phyloP scores from a whole-genome alignment of 2,329 filamentous ascomycete species.

The Fusarium incarnatum region DNA sequence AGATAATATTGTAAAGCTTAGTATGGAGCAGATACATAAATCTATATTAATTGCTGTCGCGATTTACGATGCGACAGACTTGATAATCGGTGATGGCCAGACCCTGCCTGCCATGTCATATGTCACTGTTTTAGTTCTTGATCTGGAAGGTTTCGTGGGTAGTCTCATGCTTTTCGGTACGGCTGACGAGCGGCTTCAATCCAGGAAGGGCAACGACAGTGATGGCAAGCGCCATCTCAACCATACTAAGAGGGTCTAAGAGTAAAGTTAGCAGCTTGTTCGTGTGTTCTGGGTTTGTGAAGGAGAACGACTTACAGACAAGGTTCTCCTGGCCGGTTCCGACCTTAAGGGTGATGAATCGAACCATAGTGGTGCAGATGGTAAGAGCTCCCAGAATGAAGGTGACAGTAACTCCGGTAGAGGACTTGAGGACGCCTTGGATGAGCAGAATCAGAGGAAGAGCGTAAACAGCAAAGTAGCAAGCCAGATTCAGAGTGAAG shows the following conservation, averaged over 20 bases:
- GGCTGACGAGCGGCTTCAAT: conserved; percentile 32
- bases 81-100: not conserved
- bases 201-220: conserved; percentile 40
- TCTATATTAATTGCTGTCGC: not conserved
- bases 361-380: conserved; percentile 33
- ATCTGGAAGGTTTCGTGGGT: conserved; percentile 10
- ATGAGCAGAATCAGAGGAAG: conserved; percentile 48
- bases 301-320: conserved; percentile 30
- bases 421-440: conserved; percentile 36
- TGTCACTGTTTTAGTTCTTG: conserved; percentile 11
- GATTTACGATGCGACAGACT: not conserved
- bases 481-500: conserved; percentile 51
- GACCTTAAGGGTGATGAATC: conserved; percentile 34
- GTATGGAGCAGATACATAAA: not conserved
- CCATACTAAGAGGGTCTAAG: conserved; percentile 39
- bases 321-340: conserved; percentile 41
- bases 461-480: conserved; percentile 50
- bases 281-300: accelerated
- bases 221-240: conserved; percentile 36
- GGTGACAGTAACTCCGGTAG: conserved; percentile 33
- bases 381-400: conserved; percentile 37
- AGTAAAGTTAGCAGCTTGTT: not conserved
- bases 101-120: not conserved
- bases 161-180: conserved; percentile 15
- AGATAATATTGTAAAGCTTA: not conserved